phyloP scores from a whole-genome alignment of 2,329 filamentous ascomycete species.

The Cladosporium austrohemisphaericum region DNA sequence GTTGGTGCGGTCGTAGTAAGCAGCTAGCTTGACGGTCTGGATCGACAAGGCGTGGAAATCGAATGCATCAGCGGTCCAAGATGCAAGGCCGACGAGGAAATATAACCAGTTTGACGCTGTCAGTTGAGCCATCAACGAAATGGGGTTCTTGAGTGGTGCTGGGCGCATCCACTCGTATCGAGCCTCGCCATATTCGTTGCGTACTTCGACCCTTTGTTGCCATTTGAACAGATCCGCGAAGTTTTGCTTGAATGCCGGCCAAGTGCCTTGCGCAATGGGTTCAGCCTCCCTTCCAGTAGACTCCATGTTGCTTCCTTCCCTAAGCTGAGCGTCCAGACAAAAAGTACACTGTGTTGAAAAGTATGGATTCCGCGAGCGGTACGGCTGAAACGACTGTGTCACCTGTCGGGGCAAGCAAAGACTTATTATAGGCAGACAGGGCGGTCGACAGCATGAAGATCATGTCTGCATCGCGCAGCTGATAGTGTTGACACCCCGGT shows the following conservation, averaged over 20 bases:
- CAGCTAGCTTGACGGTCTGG: constrained; percentile 67
- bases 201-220: constrained; percentile 68
- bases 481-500: not conserved
- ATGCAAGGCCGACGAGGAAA: constrained; percentile 67
- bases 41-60: constrained; percentile 80
- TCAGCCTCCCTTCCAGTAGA: constrained; percentile 52
- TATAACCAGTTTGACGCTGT: constrained; percentile 67
- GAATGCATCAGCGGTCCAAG: constrained; percentile 80
- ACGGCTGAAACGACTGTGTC: too few species aligned
- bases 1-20: constrained; percentile 56
- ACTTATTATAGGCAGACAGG: too few species aligned
- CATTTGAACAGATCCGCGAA: constrained; percentile 65
- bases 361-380: too few species aligned
- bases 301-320: constrained; percentile 21
- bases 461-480: not conserved
- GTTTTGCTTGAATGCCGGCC: constrained; percentile 63
- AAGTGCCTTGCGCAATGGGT: constrained; percentile 61
- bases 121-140: constrained; percentile 64
- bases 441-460: too few species aligned
- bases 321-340: not conserved
- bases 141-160: constrained; percentile 64
- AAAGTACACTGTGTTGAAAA: not conserved
- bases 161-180: constrained; percentile 66
- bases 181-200: constrained; percentile 62
- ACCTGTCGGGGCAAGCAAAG: not conserved